phyloP scores from a whole-genome alignment of 2,329 filamentous ascomycete species.

The Colletotrichum sp. region DNA sequence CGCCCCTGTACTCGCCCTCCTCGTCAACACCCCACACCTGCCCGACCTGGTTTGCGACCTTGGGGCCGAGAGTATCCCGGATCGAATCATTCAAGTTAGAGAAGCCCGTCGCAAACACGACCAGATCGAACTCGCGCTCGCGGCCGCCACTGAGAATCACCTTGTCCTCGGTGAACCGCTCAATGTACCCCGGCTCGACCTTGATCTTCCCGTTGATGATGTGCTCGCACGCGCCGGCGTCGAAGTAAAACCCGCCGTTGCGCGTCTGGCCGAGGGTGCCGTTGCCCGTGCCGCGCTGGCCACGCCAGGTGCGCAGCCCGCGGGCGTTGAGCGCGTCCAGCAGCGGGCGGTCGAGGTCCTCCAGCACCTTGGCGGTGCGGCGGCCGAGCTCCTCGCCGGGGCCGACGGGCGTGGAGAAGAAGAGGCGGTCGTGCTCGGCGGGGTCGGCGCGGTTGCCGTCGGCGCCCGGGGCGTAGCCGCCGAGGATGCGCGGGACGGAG shows the following conservation, averaged over 20 bases:
- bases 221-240: not conserved
- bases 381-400: slow-evolving; percentile 42
- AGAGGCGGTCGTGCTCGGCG: slow-evolving; percentile 53
- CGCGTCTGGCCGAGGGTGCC: not conserved
- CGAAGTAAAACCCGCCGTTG: not conserved
- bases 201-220: not conserved
- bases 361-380: slow-evolving; percentile 18
- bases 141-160: not conserved
- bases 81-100: not conserved
- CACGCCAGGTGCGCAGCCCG: not conserved
- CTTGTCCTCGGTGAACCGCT: not conserved
- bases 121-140: not conserved
- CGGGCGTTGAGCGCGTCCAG: slow-evolving; percentile 29
- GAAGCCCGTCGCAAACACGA: not conserved
- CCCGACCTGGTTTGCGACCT: not conserved
- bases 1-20: not conserved
- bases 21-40: not conserved
- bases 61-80: not conserved
- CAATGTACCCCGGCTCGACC: not conserved
- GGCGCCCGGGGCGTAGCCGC: slow-evolving; percentile 25
- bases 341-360: slow-evolving; percentile 19
- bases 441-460: slow-evolving; percentile 54
- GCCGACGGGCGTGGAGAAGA: slow-evolving; percentile 59
- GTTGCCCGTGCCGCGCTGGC: not conserved
- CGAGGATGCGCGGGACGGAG: slow-evolving; percentile 30